phyloP scores from a whole-genome alignment of 345 rosid species.

The Reutealis trisperma region DNA sequence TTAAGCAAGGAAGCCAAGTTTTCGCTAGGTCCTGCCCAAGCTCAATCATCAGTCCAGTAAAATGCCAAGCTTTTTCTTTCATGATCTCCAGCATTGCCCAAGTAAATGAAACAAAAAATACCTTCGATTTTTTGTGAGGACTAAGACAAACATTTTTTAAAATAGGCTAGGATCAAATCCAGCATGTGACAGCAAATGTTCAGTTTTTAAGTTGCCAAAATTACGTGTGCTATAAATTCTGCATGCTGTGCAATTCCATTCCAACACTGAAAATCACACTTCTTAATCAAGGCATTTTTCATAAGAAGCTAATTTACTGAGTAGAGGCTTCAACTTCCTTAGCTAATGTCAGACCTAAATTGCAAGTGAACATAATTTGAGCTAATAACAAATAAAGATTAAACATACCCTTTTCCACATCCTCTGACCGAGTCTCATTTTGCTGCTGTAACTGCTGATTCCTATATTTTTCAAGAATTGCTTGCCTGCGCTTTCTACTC shows the following conservation, averaged over 20 bases:
- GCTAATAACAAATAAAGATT: not conserved
- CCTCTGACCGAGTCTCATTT: conserved; percentile 33
- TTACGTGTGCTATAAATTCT: not conserved
- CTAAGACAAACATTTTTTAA: not conserved
- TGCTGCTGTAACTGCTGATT: conserved; percentile 54
- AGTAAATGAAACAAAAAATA: not conserved
- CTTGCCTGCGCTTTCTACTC: conserved; percentile 83
- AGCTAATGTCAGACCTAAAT: not conserved
- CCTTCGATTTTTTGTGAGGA: not conserved
- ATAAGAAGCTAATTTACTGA: not conserved
- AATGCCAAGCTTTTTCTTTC: not conserved
- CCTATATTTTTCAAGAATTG: conserved; percentile 74
- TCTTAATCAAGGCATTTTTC: not conserved
- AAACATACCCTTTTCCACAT: conserved; percentile 46
- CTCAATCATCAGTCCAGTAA: not conserved
- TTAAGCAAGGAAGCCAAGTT: not conserved
- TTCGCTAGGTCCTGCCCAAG: not conserved
- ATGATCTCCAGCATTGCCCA: not conserved
- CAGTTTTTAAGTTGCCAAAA: not conserved
- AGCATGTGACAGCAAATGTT: not conserved
- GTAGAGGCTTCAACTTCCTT: not conserved
- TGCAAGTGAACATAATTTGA: not conserved
- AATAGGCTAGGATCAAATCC: not conserved
- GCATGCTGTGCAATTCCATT: not conserved
- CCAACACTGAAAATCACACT: not conserved